Evolutionary conservation across 768 basidiomycete genomes (phyloP).

Genomic region (Arthromyces matolae): DNA sequence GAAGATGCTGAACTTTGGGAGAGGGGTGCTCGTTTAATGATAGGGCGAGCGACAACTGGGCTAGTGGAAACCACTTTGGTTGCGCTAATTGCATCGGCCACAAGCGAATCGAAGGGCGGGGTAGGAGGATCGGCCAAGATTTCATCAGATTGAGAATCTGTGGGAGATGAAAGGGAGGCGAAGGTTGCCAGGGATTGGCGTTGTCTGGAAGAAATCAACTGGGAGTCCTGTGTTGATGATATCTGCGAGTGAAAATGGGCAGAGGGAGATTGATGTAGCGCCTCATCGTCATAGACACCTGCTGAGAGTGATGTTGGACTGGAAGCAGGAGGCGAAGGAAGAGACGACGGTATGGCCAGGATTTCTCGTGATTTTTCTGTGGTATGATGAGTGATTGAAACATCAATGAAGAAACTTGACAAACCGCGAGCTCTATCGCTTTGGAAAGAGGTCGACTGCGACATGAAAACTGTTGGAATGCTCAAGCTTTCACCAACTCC

Average conservation of each 20-base stretch:
- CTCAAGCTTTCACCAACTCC: constrained; percentile 39
- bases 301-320: constrained; percentile 21
- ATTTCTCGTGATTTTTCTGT: constrained; percentile 3
- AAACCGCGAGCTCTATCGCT: constrained; percentile 2
- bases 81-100: constrained; percentile 10
- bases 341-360: constrained; percentile 23
- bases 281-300: constrained; percentile 1
- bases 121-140: constrained; percentile 13
- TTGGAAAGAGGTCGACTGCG: background rate
- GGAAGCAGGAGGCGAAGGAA: constrained; percentile 33
- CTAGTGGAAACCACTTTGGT: background rate
- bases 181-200: constrained; percentile 19
- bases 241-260: background rate
- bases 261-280: background rate
- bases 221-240: background rate
- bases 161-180: constrained; percentile 24
- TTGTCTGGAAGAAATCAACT: background rate
- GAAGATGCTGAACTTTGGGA: constrained; percentile 27
- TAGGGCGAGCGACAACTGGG: constrained; percentile 3
- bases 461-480: constrained; percentile 13
- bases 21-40: background rate
- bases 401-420: background rate
- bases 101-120: constrained; percentile 18
- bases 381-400: background rate
- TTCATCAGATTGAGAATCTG: constrained; percentile 9